Evolutionary conservation across 768 basidiomycete species (phyloP), one percentile per base, ranked within the genome.

Genomic region (Termitomyces titanicus): DNA sequence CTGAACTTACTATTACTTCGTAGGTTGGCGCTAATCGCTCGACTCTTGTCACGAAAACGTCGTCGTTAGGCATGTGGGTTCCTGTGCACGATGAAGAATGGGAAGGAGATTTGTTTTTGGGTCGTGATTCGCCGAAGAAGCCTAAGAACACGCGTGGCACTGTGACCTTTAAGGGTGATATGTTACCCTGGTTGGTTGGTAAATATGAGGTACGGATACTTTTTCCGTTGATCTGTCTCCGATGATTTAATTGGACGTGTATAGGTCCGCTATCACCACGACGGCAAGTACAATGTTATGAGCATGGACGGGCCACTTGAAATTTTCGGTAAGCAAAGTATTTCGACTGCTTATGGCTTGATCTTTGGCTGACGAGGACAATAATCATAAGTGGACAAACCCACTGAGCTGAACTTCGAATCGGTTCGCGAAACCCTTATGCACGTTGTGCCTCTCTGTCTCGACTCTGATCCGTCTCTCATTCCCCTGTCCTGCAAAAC

Each of bases 241-340:
- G 9, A 40, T 29, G 33, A 12, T 29, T 34, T 11, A 20, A 3
- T 5, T 9, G 17, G 7, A n/a, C 13, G 24, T 17, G 9, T 35
- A 12, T 51, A 90, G 89, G 76, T 89, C 56, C 86, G 93, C 3
- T 95, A 94, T 67, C 97, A 99, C 64, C 95, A 98, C 65, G 93
- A 97, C 68, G 94, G 94, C 46, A 98, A 95, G 69, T 91, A 99
- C 72, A 97, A 94, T 69, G 97, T 98, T 53, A 89, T 98, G 82
- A 83, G 85, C 51, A 65, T 88, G 50, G 85, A 89, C 46, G 89
- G 87, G 2, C 92, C 94, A 8, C 74, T 98, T 55, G 93, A 97
- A 66, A 86, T 99, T 31, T 92, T 85, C 58, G 89, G 96, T 94
- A 59, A 54, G 89, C 73, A 9, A 27, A 12, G 33, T 27, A 46